Conservation (phyloP, 139 green algal species). For the Closterium sp. region DNA sequence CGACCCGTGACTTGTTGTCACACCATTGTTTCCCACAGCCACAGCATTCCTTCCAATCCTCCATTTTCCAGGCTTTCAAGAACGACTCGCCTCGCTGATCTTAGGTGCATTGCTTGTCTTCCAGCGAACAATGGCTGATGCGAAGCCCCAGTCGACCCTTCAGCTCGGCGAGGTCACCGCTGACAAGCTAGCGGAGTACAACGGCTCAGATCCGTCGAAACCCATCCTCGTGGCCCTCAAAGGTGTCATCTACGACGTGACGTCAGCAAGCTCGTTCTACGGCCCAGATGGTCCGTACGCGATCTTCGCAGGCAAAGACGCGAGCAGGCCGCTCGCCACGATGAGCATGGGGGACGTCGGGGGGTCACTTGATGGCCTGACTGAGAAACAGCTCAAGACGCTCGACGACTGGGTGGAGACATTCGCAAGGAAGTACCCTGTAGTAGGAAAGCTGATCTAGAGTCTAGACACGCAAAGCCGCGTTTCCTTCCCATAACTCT, state of each 20-base stretch:
- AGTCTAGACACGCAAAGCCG: too few species aligned
- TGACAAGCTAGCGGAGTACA: background rate
- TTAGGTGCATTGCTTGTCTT: too few species aligned
- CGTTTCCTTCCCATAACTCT: too few species aligned
- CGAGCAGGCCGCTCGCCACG: constrained; percentile 14
- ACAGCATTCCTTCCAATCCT: background rate
- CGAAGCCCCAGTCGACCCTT: background rate
- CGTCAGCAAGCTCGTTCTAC: constrained; percentile 7
- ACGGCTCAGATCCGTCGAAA: constrained; percentile 19
- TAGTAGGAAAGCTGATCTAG: constrained; percentile 33
- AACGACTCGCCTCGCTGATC: background rate
- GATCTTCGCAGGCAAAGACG: constrained; percentile 19
- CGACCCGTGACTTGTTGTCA: background rate
- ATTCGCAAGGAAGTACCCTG: constrained; percentile 16
- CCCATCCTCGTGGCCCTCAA: constrained; percentile 28
- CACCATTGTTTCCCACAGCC: background rate
- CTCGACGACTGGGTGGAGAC: constrained; percentile 26
- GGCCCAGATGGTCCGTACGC: constrained; percentile 11
- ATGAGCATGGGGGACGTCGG: constrained; percentile 26
- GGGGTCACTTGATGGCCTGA: constrained; percentile 11
- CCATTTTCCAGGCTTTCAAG: too few species aligned
- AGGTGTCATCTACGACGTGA: constrained; percentile 35
- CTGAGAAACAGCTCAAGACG: constrained; percentile 15
- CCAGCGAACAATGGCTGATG: background rate
- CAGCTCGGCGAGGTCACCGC: background rate